Percentiles rank a stretch among this genome's conserved stretches.
These are phyloP conservation scores for Coemansia sp. DNA, from an alignment of 192 early-diverging fungal species.

Conservation along the genomic window DNA sequence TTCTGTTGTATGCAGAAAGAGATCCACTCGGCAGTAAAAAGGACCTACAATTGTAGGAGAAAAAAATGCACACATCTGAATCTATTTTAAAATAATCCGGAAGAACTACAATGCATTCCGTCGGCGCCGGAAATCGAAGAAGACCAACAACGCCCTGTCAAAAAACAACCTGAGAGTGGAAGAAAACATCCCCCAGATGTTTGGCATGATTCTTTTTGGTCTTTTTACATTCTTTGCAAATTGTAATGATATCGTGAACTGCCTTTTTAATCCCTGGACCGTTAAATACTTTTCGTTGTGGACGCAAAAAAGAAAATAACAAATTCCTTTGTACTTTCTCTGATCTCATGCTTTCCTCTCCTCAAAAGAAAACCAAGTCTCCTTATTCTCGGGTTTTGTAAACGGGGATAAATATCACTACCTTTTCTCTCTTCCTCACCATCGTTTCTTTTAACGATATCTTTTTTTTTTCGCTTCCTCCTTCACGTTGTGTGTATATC, in stretches of 20 bases:
- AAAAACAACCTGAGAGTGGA: background rate
- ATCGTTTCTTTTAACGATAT: background rate
- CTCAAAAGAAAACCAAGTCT: background rate
- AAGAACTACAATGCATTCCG: background rate
- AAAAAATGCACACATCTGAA: background rate
- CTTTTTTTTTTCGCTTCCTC: background rate
- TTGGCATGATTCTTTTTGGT: background rate
- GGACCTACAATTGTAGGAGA: background rate
- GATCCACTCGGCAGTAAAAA: background rate
- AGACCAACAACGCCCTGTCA: background rate
- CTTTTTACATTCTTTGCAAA: background rate
- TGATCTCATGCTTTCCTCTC: background rate
- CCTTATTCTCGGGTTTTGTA: background rate
- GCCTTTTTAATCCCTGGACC: background rate
- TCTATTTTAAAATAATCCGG: background rate
- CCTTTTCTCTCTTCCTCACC: background rate
- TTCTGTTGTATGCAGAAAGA: background rate
- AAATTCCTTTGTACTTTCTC: background rate
- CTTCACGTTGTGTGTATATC: slow-evolving; percentile 7
- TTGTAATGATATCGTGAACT: background rate
- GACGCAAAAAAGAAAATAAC: too few species aligned
- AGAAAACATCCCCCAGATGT: background rate
- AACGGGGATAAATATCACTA: background rate
- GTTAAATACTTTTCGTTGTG: background rate
- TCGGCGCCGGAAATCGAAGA: background rate